Percentiles rank a stretch among this genome's conserved stretches.
Conservation (phyloP, 768 basidiomycete species). For the Pulveroboletus sp. region DNA sequence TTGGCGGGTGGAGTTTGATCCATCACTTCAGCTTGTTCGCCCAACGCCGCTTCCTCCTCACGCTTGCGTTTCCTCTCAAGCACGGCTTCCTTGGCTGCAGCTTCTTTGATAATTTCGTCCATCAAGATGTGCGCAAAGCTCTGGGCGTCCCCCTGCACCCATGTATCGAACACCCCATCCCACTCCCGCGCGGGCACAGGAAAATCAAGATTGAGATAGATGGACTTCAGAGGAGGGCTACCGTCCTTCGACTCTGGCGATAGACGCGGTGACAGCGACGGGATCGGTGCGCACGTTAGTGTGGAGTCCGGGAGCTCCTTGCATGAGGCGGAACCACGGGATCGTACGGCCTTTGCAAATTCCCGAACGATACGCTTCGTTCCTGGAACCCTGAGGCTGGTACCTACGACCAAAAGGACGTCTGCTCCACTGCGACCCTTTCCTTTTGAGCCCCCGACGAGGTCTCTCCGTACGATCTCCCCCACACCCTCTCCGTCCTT, state of each 20-base stretch:
- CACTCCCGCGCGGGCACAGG: slow-evolving; percentile 81
- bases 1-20: slow-evolving; percentile 20
- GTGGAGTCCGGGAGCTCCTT: slow-evolving; percentile 27
- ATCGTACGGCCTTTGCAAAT: slow-evolving; percentile 71
- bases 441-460: slow-evolving; percentile 64
- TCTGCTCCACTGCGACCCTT: slow-evolving; percentile 74
- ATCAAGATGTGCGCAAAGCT: slow-evolving; percentile 60
- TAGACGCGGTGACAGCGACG: slow-evolving; percentile 46
- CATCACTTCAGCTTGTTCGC: slow-evolving; percentile 9
- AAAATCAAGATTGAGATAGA: slow-evolving; percentile 86
- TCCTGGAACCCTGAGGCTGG: slow-evolving; percentile 83
- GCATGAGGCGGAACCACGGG: slow-evolving; percentile 38
- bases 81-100: slow-evolving; percentile 48
- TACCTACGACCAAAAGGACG: slow-evolving; percentile 83
- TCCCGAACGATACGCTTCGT: slow-evolving; percentile 90
- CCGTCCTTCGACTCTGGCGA: slow-evolving; percentile 37
- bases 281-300: slow-evolving; percentile 34
- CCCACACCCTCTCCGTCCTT: slow-evolving; percentile 86
- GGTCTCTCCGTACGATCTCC: slow-evolving; percentile 73
- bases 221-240: slow-evolving; percentile 53
- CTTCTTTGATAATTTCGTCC: slow-evolving; percentile 54
- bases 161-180: slow-evolving; percentile 87
- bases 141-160: slow-evolving; percentile 88
- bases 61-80: slow-evolving; percentile 53
- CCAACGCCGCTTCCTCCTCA: slow-evolving; percentile 40